A percentile compares a stretch with the other conserved stretches of the same genome.
These are phyloP conservation scores for Cladophialophora exuberans DNA, from an alignment of 2,329 filamentous ascomycete genomes.

Conservation along the genomic window DNA sequence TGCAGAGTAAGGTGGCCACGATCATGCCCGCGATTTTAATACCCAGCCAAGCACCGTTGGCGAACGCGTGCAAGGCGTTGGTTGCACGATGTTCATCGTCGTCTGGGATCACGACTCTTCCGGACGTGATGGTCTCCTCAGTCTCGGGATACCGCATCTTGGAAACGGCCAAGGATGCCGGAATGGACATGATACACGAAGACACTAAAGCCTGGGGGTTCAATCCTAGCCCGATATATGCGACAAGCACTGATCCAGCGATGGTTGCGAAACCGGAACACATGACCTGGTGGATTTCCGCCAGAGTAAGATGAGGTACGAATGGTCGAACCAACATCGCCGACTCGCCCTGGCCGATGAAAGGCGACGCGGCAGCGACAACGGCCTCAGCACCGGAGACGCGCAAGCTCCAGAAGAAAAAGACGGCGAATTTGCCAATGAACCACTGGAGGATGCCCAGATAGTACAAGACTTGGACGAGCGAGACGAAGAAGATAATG, in stretches of 20 bases:
- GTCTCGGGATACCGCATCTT: constrained; percentile 89
- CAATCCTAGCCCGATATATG: constrained; percentile 81
- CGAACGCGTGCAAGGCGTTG: constrained; percentile 82
- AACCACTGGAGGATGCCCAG: constrained; percentile 85
- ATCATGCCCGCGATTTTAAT: constrained; percentile 88
- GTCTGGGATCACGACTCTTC: constrained; percentile 78
- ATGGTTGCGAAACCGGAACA: constrained; percentile 91
- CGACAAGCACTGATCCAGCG: constrained; percentile 81
- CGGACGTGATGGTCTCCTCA: constrained; percentile 82
- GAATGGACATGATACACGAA: constrained; percentile 94
- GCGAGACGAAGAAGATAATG: constrained; percentile 93
- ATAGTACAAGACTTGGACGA: constrained; percentile 87
- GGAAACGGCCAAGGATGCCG: constrained; percentile 83
- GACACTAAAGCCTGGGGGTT: constrained; percentile 85
- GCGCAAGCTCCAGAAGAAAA: constrained; percentile 88
- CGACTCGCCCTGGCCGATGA: constrained; percentile 92
- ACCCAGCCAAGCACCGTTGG: constrained; percentile 82
- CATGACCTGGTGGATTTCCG: constrained; percentile 92
- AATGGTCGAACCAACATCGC: constrained; percentile 91
- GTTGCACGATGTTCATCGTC: constrained; percentile 74
- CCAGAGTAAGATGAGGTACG: constrained; percentile 79
- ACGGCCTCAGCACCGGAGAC: constrained; percentile 93
- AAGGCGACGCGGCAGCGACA: constrained; percentile 87
- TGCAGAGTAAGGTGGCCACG: constrained; percentile 75
- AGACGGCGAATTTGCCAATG: constrained; percentile 80